phyloP scores from a whole-genome alignment of 371 early-diverging fungal species.

The Parasitella parasitica region DNA sequence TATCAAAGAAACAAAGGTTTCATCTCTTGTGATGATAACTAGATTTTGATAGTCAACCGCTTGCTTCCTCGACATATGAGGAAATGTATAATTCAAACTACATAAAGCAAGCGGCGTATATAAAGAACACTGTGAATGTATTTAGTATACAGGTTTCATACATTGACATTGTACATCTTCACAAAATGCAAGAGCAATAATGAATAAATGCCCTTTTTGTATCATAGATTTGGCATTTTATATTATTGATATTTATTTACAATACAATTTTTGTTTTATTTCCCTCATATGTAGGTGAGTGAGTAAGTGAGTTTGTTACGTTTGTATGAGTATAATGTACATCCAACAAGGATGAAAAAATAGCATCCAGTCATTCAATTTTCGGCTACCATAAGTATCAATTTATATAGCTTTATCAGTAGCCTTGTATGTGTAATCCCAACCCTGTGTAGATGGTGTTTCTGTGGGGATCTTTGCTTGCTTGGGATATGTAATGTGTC shows the following conservation, averaged over 20 bases:
- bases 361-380: background rate
- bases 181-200: too few relatives aligned
- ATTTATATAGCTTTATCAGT: background rate
- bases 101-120: too few relatives aligned
- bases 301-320: background rate
- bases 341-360: background rate
- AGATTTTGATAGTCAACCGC: too few relatives aligned
- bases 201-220: too few relatives aligned
- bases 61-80: too few relatives aligned
- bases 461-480: slow-evolving; percentile 77
- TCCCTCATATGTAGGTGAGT: background rate
- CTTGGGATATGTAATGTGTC: slow-evolving; percentile 69
- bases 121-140: too few relatives aligned
- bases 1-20: too few relatives aligned
- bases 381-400: background rate
- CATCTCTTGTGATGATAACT: too few relatives aligned
- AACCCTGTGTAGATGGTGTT: slow-evolving; percentile 68
- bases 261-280: background rate
- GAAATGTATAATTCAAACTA: too few relatives aligned
- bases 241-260: background rate
- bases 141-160: too few relatives aligned
- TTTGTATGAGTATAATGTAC: background rate
- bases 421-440: slow-evolving; percentile 64
- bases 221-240: too few relatives aligned
- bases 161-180: too few relatives aligned